phyloP scores from a whole-genome alignment of 352 stramenopile genomes.

The Saprolegnia parasitica region DNA sequence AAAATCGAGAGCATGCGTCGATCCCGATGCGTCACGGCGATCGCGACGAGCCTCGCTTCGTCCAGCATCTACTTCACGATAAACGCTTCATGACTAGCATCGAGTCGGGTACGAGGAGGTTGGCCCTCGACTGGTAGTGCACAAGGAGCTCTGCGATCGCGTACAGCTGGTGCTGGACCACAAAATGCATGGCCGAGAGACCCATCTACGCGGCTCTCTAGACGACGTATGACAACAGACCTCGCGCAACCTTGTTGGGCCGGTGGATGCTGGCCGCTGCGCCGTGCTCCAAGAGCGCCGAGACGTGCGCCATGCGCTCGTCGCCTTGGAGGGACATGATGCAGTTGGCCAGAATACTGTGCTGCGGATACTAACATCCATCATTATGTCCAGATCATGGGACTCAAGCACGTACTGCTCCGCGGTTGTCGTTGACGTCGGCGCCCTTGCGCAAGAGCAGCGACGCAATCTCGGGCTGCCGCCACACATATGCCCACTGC shows the following conservation, averaged over 20 bases:
- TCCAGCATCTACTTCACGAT: background rate
- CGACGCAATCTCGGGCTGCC: background rate
- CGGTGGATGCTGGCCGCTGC: background rate
- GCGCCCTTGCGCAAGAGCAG: background rate
- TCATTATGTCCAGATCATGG: background rate
- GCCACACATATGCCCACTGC: background rate
- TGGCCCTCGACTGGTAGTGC: background rate
- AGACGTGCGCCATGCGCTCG: background rate
- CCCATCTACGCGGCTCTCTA: background rate
- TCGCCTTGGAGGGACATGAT: background rate
- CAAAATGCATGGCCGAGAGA: background rate
- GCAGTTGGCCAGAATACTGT: background rate
- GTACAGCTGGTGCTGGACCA: background rate
- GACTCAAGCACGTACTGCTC: background rate
- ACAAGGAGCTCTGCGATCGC: background rate
- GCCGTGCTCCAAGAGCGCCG: background rate
- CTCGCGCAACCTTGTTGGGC: background rate
- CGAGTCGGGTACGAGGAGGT: background rate
- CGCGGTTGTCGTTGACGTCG: background rate
- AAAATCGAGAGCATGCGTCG: background rate
- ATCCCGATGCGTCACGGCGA: background rate
- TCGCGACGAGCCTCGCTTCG: background rate
- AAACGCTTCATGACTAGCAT: background rate
- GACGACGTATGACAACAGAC: no score
- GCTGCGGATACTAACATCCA: background rate